phyloP scores from a whole-genome alignment of 2,329 filamentous ascomycete genomes.

The Colletotrichum lentis region DNA sequence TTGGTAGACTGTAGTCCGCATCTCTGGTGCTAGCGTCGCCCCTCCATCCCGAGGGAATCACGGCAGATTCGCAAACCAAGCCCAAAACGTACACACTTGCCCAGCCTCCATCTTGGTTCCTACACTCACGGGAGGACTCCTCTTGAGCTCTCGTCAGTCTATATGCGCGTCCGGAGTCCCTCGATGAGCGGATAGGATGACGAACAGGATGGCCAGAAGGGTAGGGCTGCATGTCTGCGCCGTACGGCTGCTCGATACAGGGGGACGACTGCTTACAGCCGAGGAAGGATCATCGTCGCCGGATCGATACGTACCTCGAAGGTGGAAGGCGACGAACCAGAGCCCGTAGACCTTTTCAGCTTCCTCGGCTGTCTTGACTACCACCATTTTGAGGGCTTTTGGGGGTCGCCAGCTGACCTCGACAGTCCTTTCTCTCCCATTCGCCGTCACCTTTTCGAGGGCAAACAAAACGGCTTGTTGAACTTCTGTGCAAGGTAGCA shows the following conservation, averaged over 20 bases:
- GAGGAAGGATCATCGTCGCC: constrained; percentile 16
- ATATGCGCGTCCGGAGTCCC: neutral
- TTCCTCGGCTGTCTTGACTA: constrained; percentile 18
- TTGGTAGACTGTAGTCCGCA: constrained; percentile 3
- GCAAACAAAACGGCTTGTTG: neutral
- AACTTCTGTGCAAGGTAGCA: neutral
- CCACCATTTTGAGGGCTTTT: neutral
- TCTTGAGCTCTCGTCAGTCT: neutral
- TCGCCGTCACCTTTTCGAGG: no score
- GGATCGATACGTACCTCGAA: constrained; percentile 12
- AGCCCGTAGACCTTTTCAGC: constrained; percentile 4
- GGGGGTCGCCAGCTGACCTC: neutral
- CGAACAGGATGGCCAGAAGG: neutral
- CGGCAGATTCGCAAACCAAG: constrained; percentile 26
- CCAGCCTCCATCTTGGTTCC: constrained; percentile 8
- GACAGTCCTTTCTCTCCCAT: neutral
- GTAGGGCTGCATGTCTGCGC: constrained; percentile 16
- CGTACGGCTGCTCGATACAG: neutral
- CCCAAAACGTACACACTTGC: constrained; percentile 21
- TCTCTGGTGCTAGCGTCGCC: neutral
- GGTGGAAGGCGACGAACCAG: constrained; percentile 15
- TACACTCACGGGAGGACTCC: neutral
- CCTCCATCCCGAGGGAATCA: neutral
- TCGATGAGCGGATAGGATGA: neutral
- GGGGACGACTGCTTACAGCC: neutral